Evolutionary conservation across 257 asterid genomes (phyloP).

Genomic region (Ballota nigra): DNA sequence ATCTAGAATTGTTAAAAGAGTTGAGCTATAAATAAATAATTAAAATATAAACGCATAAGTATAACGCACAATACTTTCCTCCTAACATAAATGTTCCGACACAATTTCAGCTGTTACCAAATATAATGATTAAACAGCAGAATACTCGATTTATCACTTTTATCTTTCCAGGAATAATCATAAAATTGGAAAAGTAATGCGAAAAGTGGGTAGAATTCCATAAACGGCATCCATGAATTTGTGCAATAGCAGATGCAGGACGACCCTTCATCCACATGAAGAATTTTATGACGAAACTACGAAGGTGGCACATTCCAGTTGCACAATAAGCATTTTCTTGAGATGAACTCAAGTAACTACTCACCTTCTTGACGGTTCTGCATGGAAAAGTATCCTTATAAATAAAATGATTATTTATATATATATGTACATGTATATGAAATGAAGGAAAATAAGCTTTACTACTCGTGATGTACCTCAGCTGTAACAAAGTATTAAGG

Average conservation of each 20-base stretch:
- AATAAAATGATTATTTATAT: not conserved
- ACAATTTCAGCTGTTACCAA: not conserved
- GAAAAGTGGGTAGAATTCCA: not conserved
- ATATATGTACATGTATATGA: not conserved
- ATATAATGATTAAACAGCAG: not conserved
- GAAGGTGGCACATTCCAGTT: not conserved
- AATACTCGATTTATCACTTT: not conserved
- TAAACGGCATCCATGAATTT: not conserved
- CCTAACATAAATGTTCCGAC: not conserved
- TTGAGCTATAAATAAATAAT: not conserved
- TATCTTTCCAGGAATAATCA: not conserved
- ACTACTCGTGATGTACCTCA: slow-evolving; percentile 7
- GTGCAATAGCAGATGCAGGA: not conserved
- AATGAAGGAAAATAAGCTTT: not conserved
- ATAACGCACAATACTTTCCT: not conserved
- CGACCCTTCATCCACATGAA: not conserved
- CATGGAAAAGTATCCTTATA: slow-evolving; percentile 22
- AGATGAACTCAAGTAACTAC: slow-evolving; percentile 20
- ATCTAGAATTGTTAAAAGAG: not conserved
- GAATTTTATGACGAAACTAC: not conserved
- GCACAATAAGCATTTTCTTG: slow-evolving; percentile 16
- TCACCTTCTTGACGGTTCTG: slow-evolving; percentile 41
- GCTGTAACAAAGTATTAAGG: not conserved
- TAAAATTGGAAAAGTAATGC: too few species aligned
- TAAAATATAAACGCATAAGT: not conserved